Conservation (phyloP, 345 rosid genomes). For the Arabidopsis suecica region DNA sequence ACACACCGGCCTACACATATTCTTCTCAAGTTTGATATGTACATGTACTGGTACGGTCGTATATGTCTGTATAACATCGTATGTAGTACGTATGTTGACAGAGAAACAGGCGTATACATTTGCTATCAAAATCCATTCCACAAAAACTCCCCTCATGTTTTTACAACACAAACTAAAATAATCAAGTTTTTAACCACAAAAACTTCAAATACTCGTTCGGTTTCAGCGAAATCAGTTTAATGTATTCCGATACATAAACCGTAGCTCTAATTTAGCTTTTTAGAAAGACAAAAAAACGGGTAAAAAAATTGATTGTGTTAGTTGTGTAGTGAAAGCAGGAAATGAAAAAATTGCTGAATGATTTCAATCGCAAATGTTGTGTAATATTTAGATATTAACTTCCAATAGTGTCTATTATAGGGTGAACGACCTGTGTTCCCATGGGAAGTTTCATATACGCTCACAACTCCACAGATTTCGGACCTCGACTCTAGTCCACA, state of each 20-base stretch:
- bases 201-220: not conserved
- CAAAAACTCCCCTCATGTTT: not conserved
- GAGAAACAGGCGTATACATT: not conserved
- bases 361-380: too few species aligned
- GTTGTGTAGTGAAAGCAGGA: not conserved
- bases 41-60: not conserved
- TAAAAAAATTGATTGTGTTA: not conserved
- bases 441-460: too few species aligned
- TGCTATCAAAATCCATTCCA: conserved; percentile 5
- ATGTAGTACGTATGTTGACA: not conserved
- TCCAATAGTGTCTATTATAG: too few species aligned
- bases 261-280: not conserved
- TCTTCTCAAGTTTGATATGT: conserved; percentile 12
- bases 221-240: not conserved
- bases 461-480: too few species aligned
- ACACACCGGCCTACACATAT: conserved; percentile 39
- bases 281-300: not conserved
- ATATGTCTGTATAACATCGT: not conserved
- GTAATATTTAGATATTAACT: too few species aligned
- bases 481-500: too few species aligned
- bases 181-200: not conserved
- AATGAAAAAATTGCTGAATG: too few species aligned
- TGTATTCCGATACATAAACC: not conserved
- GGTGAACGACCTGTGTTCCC: too few species aligned
- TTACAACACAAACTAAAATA: not conserved